Evolutionary conservation across 768 basidiomycete genomes (phyloP).

Genomic region (Amanita thiersii): DNA sequence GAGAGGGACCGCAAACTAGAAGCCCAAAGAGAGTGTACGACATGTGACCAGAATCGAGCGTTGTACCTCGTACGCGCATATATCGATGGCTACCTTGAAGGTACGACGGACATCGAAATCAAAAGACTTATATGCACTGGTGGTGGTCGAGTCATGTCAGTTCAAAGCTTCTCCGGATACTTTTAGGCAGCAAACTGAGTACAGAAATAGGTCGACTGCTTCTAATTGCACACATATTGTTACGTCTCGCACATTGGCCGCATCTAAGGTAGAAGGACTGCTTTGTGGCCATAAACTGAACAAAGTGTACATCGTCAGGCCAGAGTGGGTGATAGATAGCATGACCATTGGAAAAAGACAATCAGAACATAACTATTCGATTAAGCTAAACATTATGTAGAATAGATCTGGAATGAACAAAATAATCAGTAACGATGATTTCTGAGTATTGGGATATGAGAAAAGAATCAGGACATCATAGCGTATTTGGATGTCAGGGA

Average conservation of each 20-base stretch:
- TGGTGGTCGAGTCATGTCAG: conserved; percentile 62
- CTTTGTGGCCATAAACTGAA: conserved; percentile 42
- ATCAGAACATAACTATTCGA: conserved; percentile 51
- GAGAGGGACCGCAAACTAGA: conserved; percentile 39
- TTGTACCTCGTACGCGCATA: conserved; percentile 49
- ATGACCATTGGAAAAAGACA: conserved; percentile 50
- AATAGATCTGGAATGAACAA: not conserved
- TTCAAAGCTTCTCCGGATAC: conserved; percentile 6
- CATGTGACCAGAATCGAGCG: conserved; percentile 18
- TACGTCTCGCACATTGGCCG: conserved; percentile 64
- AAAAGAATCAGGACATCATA: conserved; percentile 39
- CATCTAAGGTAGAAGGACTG: conserved; percentile 60
- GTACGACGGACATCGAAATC: conserved; percentile 77
- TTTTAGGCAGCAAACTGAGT: not conserved
- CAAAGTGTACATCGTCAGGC: conserved; percentile 56
- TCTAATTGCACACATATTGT: conserved; percentile 74
- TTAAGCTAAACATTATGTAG: conserved; percentile 25
- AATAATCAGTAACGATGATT: conserved; percentile 1
- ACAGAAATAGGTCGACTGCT: conserved; percentile 33
- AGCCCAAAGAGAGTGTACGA: conserved; percentile 14
- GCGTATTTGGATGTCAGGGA: conserved; percentile 44
- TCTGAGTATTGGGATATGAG: conserved; percentile 4
- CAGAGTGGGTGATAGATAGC: conserved; percentile 71
- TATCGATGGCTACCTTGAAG: conserved; percentile 60
- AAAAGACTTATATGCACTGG: conserved; percentile 56